These are phyloP conservation scores for Triticum aestivum DNA, from an alignment of 176 grass and related monocot genomes.

Conservation along the genomic window DNA sequence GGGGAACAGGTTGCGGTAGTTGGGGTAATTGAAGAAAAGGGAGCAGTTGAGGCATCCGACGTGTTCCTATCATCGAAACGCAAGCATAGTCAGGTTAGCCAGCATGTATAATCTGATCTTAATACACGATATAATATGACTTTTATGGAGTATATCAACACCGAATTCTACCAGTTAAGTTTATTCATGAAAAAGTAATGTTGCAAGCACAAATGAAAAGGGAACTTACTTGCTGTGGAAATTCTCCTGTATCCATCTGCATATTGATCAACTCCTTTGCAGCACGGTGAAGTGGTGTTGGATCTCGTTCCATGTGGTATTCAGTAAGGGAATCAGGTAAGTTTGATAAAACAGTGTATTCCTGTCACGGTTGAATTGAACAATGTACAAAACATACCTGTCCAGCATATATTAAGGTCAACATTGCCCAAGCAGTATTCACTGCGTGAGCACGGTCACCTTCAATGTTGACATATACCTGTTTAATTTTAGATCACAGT, in stretches of 20 bases:
- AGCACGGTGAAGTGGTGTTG: too few species aligned
- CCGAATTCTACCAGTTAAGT: too few species aligned
- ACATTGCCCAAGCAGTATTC: slow-evolving; percentile 65
- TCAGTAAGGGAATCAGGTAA: background rate
- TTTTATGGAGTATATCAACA: too few species aligned
- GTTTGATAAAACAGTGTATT: background rate
- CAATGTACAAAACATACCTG: slow-evolving; percentile 32
- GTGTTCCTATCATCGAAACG: slow-evolving; percentile 36
- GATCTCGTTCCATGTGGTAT: slow-evolving; percentile 39
- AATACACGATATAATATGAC: too few species aligned
- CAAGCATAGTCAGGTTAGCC: background rate
- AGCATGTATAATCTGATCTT: background rate
- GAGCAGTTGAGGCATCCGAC: slow-evolving; percentile 43
- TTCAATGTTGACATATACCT: slow-evolving; percentile 61
- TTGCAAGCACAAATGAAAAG: too few species aligned
- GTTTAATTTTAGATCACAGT: background rate
- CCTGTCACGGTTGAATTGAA: background rate
- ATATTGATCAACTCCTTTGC: too few species aligned
- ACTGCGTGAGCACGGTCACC: slow-evolving; percentile 55
- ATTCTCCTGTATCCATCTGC: too few species aligned
- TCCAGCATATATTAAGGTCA: slow-evolving; percentile 52
- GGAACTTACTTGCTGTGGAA: too few species aligned
- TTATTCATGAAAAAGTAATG: too few species aligned
- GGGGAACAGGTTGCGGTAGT: slow-evolving; percentile 51
- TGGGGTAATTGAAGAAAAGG: slow-evolving; percentile 50